Conservation (phyloP, 2,329 filamentous ascomycete genomes). For the Aspergillus aculeatinus region DNA sequence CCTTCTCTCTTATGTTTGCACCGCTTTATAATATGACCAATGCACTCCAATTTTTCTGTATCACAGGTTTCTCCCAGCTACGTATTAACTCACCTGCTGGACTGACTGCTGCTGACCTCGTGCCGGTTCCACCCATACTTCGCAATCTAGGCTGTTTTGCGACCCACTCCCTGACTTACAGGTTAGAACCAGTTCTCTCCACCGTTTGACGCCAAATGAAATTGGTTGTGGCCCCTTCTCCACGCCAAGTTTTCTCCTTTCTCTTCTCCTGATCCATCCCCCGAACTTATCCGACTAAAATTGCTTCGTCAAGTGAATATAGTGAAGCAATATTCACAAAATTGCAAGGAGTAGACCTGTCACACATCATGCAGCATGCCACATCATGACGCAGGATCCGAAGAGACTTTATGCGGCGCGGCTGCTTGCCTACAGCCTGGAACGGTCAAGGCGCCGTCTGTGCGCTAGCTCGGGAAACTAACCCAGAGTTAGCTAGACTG, state of each 20-base stretch:
- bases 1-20: too few relatives aligned
- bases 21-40: too few relatives aligned
- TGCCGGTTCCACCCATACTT: not conserved
- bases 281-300: not conserved
- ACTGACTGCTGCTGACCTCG: not conserved
- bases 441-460: slow-evolving; percentile 3
- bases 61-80: not conserved
- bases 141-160: not conserved
- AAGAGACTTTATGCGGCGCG: not conserved
- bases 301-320: not conserved
- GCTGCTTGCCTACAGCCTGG: not conserved
- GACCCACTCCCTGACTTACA: not conserved
- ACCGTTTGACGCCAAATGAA: not conserved
- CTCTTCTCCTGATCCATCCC: not conserved
- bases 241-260: not conserved
- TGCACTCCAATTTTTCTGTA: not conserved
- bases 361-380: not conserved
- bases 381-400: not conserved
- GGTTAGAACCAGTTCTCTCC: slow-evolving; percentile 1
- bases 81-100: not conserved
- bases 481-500: not conserved
- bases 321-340: not conserved
- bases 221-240: not conserved
- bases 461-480: slow-evolving; percentile 1
- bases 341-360: too few relatives aligned